Percentiles rank a stretch among this genome's conserved stretches.
Evolutionary conservation across 345 rosid species (phyloP).

Genomic region (Geranium brycei): DNA sequence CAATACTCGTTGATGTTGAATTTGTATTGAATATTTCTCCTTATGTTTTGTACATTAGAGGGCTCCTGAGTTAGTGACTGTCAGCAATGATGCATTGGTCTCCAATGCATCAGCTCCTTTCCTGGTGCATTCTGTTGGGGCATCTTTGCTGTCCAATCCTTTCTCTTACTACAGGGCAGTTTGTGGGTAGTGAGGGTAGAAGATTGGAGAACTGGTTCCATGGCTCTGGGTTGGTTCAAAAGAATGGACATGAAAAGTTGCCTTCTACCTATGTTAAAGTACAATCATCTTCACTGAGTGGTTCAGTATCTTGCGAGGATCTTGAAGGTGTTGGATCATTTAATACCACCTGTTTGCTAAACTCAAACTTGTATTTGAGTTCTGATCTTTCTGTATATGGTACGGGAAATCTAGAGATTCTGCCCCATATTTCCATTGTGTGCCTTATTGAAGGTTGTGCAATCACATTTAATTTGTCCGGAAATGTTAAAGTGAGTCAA

Average conservation of each 20-base stretch:
- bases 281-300: slow-evolving; percentile 8
- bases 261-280: slow-evolving; percentile 3
- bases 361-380: slow-evolving; percentile 47
- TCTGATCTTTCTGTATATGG: slow-evolving; percentile 57
- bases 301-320: slow-evolving; percentile 50
- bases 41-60: slow-evolving; percentile 1
- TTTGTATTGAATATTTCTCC: slow-evolving; percentile 7
- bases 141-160: slow-evolving; percentile 17
- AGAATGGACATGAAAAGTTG: slow-evolving; percentile 17
- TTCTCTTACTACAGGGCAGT: slow-evolving; percentile 25
- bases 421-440: slow-evolving; percentile 45
- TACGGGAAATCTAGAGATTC: slow-evolving; percentile 62
- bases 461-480: slow-evolving; percentile 58
- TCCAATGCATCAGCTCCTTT: slow-evolving; percentile 30
- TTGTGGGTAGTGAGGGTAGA: slow-evolving; percentile 9
- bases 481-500: slow-evolving; percentile 59
- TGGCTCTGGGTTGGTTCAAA: slow-evolving; percentile 15
- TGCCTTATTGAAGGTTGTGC: slow-evolving; percentile 64
- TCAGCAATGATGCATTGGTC: slow-evolving; percentile 24
- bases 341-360: slow-evolving; percentile 68
- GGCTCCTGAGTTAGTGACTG: slow-evolving; percentile 1
- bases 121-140: slow-evolving; percentile 38
- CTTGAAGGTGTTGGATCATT: slow-evolving; percentile 81
- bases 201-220: slow-evolving; percentile 15
- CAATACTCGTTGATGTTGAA: background rate